Conservation (phyloP, 805 yeast genomes). For the Sugiyamaella chiloensis region DNA sequence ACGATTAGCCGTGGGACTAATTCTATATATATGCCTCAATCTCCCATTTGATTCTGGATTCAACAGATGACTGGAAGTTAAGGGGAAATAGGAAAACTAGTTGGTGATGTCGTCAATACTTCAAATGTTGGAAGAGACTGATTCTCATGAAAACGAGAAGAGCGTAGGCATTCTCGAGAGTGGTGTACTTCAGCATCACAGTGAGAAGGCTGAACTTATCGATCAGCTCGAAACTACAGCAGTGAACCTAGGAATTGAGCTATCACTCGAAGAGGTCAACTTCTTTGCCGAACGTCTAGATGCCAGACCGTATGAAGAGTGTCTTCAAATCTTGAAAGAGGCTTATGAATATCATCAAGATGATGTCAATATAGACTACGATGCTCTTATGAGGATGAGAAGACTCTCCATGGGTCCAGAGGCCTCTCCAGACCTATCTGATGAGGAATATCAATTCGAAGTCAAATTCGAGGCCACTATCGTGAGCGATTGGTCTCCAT, state of each 20-base stretch:
- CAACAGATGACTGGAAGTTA: neutral
- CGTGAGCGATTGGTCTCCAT: constrained; percentile 43
- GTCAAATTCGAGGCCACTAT: constrained; percentile 40
- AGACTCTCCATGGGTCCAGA: constrained; percentile 28
- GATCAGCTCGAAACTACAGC: constrained; percentile 7
- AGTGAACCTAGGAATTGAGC: constrained; percentile 5
- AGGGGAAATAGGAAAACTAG: neutral
- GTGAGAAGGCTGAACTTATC: constrained; percentile 2
- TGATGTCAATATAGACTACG: constrained; percentile 46
- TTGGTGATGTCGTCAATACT: neutral
- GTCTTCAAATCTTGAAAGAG: constrained; percentile 39
- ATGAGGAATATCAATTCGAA: constrained; percentile 24
- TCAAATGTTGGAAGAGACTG: neutral
- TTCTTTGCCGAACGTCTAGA: constrained; percentile 2
- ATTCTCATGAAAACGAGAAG: constrained; percentile 2
- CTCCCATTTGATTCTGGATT: neutral
- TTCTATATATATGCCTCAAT: no score
- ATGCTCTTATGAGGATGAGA: constrained; percentile 36
- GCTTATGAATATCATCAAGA: constrained; percentile 42
- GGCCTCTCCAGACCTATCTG: constrained; percentile 19
- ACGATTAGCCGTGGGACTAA: no score
- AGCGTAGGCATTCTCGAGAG: neutral
- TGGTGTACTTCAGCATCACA: neutral
- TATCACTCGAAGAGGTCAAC: constrained; percentile 5
- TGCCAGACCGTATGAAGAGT: constrained; percentile 34